Percentiles rank a stretch among this genome's conserved stretches.
These are phyloP conservation scores for Lasiodiplodia gonubiensis DNA, from an alignment of 2,329 filamentous ascomycete species.

Conservation along the genomic window DNA sequence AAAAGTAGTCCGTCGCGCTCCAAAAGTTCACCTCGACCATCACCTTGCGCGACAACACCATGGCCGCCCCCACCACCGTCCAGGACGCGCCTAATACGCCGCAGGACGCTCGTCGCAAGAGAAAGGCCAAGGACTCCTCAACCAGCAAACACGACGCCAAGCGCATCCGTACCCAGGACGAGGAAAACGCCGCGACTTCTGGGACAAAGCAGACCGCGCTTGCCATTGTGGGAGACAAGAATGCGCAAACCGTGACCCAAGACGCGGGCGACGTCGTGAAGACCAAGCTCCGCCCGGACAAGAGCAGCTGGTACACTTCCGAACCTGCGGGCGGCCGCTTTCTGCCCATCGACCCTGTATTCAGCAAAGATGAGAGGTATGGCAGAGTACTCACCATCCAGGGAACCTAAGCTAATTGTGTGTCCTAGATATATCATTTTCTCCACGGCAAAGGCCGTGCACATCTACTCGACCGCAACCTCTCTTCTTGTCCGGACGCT, in stretches of 20 bases:
- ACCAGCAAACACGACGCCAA: conserved; percentile 22
- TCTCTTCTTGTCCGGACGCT: conserved; percentile 81
- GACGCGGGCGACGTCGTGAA: conserved; percentile 5
- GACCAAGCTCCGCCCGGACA: conserved; percentile 21
- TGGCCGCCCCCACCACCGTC: conserved; percentile 11
- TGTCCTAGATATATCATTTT: conserved; percentile 71
- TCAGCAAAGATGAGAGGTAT: conserved; percentile 63
- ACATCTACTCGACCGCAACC: conserved; percentile 80
- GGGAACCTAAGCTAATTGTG: conserved; percentile 35
- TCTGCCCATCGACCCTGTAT: conserved; percentile 61
- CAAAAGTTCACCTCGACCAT: conserved; percentile 20
- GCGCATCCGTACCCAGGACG: conserved; percentile 27
- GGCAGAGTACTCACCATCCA: background rate
- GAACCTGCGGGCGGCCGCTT: conserved; percentile 61
- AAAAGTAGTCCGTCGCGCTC: background rate
- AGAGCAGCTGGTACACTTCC: conserved; percentile 43
- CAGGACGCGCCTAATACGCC: conserved; percentile 12
- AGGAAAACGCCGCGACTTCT: conserved; percentile 2
- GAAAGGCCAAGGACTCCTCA: conserved; percentile 26
- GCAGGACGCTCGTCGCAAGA: conserved; percentile 17
- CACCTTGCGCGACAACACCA: conserved; percentile 21
- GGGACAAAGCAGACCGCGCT: background rate
- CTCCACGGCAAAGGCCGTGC: conserved; percentile 74
- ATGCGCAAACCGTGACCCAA: background rate
- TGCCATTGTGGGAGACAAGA: conserved; percentile 1